Percentiles rank a stretch among this genome's conserved stretches.
phyloP scores from a whole-genome alignment of 495 filamentous ascomycete species.

The Penicillium crystallinum region DNA sequence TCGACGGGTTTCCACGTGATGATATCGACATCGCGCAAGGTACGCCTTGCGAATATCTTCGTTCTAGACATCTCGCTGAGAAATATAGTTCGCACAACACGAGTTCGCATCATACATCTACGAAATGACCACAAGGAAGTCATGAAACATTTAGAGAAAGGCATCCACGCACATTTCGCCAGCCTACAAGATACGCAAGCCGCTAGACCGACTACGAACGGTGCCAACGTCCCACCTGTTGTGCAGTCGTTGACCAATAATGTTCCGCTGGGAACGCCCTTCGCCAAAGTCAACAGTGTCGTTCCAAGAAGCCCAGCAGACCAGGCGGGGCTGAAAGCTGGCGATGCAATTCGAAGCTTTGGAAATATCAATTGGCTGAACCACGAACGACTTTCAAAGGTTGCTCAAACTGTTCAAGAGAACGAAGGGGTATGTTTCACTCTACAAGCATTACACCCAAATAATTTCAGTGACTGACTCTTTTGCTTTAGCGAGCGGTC shows the following conservation, averaged over 20 bases:
- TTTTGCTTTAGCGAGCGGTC: constrained; percentile 49
- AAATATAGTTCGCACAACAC: constrained; percentile 74
- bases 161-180: constrained; percentile 69
- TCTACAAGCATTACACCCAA: not conserved
- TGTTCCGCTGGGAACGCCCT: constrained; percentile 57
- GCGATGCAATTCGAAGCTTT: constrained; percentile 81
- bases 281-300: constrained; percentile 88
- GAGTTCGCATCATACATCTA: constrained; percentile 81
- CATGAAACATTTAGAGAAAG: constrained; percentile 75
- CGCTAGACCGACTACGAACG: constrained; percentile 20
- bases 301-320: constrained; percentile 74
- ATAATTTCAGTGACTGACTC: constrained; percentile 2
- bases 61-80: constrained; percentile 11
- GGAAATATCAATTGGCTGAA: constrained; percentile 76
- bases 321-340: constrained; percentile 71
- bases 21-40: constrained; percentile 96
- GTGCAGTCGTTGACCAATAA: constrained; percentile 19
- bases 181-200: constrained; percentile 29
- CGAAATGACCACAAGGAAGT: constrained; percentile 90
- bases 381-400: constrained; percentile 76
- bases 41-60: constrained; percentile 36
- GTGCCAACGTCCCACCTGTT: constrained; percentile 27
- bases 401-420: constrained; percentile 76
- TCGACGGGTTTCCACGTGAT: constrained; percentile 87
- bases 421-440: constrained; percentile 76